phyloP scores from a whole-genome alignment of 495 filamentous ascomycete genomes.

The Alectoria sarmentosa region DNA sequence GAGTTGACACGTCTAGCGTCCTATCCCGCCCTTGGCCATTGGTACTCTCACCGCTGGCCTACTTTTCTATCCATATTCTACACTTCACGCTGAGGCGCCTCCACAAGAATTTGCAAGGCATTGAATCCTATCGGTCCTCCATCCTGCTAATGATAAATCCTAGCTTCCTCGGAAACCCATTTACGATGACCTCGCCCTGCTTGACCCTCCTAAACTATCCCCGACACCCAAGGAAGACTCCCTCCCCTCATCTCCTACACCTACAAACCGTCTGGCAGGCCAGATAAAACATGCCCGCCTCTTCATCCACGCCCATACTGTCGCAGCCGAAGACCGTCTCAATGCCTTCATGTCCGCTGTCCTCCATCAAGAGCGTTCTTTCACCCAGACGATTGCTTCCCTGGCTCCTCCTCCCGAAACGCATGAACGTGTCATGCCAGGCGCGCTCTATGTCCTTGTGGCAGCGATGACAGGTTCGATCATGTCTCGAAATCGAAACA shows the following conservation, averaged over 20 bases:
- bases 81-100: slow-evolving; percentile 51
- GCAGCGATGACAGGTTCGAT: slow-evolving; percentile 90
- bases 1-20: slow-evolving; percentile 39
- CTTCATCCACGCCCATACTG: slow-evolving; percentile 67
- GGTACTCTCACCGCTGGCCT: slow-evolving; percentile 46
- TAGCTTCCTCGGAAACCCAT: slow-evolving; percentile 67
- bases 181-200: slow-evolving; percentile 63
- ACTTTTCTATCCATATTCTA: slow-evolving; percentile 47
- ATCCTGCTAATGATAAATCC: slow-evolving; percentile 18
- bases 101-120: slow-evolving; percentile 30
- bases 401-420: slow-evolving; percentile 77
- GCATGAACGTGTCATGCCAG: slow-evolving; percentile 78
- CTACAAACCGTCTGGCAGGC: slow-evolving; percentile 82
- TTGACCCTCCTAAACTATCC: slow-evolving; percentile 34
- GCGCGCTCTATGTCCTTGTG: slow-evolving; percentile 81
- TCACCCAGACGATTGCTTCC: slow-evolving; percentile 78
- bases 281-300: slow-evolving; percentile 76
- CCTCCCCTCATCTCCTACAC: slow-evolving; percentile 53
- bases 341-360: slow-evolving; percentile 67
- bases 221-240: slow-evolving; percentile 29
- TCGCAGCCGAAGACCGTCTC: slow-evolving; percentile 64
- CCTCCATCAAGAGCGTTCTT: slow-evolving; percentile 63
- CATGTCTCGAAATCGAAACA: slow-evolving; percentile 72
- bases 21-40: slow-evolving; percentile 49
- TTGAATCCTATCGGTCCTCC: neutral